A percentile compares a stretch with the other conserved stretches of the same genome.
phyloP scores from a whole-genome alignment of 345 rosid species.

The Melastoma malabathricum region DNA sequence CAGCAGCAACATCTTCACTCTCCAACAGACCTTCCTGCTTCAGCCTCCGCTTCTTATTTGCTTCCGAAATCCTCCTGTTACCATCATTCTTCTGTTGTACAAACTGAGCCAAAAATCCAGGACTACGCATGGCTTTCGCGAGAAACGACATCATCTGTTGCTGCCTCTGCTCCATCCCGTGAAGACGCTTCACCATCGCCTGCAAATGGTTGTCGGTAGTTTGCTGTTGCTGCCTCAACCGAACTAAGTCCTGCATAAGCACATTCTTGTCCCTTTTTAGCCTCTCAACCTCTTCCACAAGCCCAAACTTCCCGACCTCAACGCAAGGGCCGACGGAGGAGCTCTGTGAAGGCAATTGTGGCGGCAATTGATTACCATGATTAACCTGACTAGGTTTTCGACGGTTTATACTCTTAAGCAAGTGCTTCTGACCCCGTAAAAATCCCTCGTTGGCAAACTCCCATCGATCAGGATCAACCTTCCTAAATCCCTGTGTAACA shows the following conservation, averaged over 20 bases:
- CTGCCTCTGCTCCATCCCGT: constrained; percentile 96
- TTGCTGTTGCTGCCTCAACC: constrained; percentile 93
- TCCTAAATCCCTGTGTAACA: constrained; percentile 72
- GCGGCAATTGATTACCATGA: constrained; percentile 47
- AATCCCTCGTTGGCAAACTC: constrained; percentile 95
- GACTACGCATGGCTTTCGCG: constrained; percentile 92
- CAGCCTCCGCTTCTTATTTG: constrained; percentile 79
- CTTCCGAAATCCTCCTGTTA: constrained; percentile 61
- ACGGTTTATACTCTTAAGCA: constrained; percentile 58
- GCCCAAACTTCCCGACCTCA: constrained; percentile 97
- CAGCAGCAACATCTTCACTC: constrained; percentile 30
- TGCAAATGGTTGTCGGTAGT: constrained; percentile 80
- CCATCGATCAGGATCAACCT: constrained; percentile 98
- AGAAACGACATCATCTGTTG: constrained; percentile 97
- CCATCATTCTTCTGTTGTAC: constrained; percentile 89
- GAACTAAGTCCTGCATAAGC: constrained; percentile 94
- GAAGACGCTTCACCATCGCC: constrained; percentile 81
- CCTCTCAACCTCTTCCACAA: constrained; percentile 92
- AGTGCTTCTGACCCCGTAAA: constrained; percentile 83
- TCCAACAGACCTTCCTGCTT: constrained; percentile 48
- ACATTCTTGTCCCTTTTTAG: constrained; percentile 98
- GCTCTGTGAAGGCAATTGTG: constrained; percentile 50
- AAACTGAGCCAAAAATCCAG: constrained; percentile 86
- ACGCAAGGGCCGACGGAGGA: constrained; percentile 82
- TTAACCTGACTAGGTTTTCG: constrained; percentile 86